phyloP scores from a whole-genome alignment of 169 alveolate species.

The Cryptosporidium viatorum region DNA sequence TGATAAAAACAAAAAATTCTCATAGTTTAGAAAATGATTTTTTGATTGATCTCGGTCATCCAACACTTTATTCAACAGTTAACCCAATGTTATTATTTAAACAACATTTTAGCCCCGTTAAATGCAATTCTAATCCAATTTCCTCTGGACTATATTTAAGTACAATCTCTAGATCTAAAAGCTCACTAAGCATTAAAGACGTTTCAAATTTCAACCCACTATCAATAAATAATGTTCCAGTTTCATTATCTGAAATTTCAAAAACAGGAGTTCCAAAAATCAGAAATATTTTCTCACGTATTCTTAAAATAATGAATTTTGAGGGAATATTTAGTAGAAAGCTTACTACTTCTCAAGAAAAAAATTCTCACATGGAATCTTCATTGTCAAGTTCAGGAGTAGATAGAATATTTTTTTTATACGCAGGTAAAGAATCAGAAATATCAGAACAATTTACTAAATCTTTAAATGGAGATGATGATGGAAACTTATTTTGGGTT shows the following conservation, averaged over 20 bases:
- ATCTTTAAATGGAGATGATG: conserved; percentile 35
- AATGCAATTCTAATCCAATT: conserved; percentile 60
- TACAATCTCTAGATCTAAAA: conserved; percentile 17
- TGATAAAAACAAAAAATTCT: not conserved
- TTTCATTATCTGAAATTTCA: not conserved
- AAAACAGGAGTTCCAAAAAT: not conserved
- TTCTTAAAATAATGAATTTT: not conserved
- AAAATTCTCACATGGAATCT: conserved; percentile 18
- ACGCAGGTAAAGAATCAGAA: conserved; percentile 46
- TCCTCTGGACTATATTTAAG: conserved; percentile 22
- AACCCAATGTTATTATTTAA: conserved; percentile 55
- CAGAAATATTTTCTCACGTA: not conserved
- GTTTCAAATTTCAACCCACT: conserved; percentile 29
- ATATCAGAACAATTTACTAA: conserved; percentile 26
- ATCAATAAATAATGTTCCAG: not conserved
- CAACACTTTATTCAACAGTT: conserved; percentile 33
- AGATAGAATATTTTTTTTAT: conserved; percentile 37
- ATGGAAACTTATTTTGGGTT: conserved; percentile 54
- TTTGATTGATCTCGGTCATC: conserved; percentile 30
- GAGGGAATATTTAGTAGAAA: not conserved
- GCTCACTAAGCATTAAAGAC: conserved; percentile 14
- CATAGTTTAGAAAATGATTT: not conserved
- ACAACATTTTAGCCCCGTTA: conserved; percentile 33
- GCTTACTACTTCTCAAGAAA: not conserved
- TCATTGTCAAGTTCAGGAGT: conserved; percentile 26